Base-by-base conservation (phyloP, 2,329 filamentous ascomycete genomes). In the Colletotrichum salicis region DNA sequence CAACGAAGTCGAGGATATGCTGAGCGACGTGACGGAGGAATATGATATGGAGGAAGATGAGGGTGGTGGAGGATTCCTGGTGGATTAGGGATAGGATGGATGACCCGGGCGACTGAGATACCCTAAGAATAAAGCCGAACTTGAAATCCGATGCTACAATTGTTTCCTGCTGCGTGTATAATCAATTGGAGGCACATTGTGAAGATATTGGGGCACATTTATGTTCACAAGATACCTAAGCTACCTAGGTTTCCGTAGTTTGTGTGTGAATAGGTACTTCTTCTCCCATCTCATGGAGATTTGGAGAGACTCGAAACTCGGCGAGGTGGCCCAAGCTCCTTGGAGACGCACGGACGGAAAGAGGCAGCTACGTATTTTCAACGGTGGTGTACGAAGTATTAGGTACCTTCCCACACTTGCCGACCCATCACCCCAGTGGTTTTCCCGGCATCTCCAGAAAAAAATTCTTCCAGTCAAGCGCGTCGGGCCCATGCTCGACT, bases 51-150 rank as follows among this genome's bases (percentile, higher is more conserved):
- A 79, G 29, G 79, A 81, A n/a, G 82, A 82, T 70, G 81, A 80
- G 8, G 82, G 81, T 72, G 86, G 84, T 37, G 86, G 86, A 22
- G 85, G 86, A 4, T 87, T 85, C 73, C 64, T 86, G 61, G 71
- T 83, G 22, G 82, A 84, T 19, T 84, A 71, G 69, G 51, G 12
- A n/a, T 27, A 52, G 24, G n/a, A 10, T 15, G 37, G 29, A 45
- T 27, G 13, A 13, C 11, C 29, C 8, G 15, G 19, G 5, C 45
- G 22, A n/a, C 10, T 5, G 24, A 27, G 19, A 60, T n/a, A 45
- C 37, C 58, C 11, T 4, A n/a, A n/a, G 27, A 29, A 29, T 10
- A 12, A 15, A 48, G 19, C 41, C 37, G 37, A 41, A 41, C 19
- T 15, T 13, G 37, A 41, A 29, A 29, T 29, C 27, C 27, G 27